Conservation (phyloP, 306 rosid genomes). For the Cicer bijugum region DNA sequence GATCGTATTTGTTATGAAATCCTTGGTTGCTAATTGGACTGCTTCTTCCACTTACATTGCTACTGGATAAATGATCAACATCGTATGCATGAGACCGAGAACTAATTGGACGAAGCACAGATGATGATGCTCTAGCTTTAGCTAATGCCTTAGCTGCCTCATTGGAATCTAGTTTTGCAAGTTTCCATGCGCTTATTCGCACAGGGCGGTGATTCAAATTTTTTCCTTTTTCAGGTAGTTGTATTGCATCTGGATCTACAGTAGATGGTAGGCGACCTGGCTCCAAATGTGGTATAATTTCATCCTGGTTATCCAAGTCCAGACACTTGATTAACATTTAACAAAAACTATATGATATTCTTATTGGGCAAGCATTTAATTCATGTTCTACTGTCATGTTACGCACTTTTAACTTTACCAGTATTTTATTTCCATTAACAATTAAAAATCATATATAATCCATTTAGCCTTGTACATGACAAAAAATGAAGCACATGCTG, state of each 20-base stretch:
- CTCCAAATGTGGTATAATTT: slow-evolving; percentile 84
- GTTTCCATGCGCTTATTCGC: slow-evolving; percentile 85
- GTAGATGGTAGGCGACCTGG: slow-evolving; percentile 85
- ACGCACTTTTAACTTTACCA: slow-evolving; percentile 4
- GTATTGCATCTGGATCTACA: slow-evolving; percentile 79
- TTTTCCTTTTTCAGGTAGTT: slow-evolving; percentile 63
- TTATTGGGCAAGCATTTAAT: slow-evolving; percentile 23
- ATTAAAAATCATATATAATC: slow-evolving; percentile 16
- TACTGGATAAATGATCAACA: slow-evolving; percentile 63
- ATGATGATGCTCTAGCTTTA: slow-evolving; percentile 91
- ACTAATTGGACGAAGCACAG: slow-evolving; percentile 75
- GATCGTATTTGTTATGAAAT: slow-evolving; percentile 55
- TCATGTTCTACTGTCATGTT: slow-evolving; percentile 4
- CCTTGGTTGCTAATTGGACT: slow-evolving; percentile 69
- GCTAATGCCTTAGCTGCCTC: slow-evolving; percentile 78
- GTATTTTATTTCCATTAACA: slow-evolving; percentile 9
- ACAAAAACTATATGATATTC: slow-evolving; percentile 19
- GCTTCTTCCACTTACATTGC: slow-evolving; percentile 81
- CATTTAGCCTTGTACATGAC: not conserved
- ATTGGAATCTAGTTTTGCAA: slow-evolving; percentile 77
- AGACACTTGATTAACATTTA: slow-evolving; percentile 40
- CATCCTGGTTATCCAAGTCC: slow-evolving; percentile 62
- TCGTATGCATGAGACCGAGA: slow-evolving; percentile 63
- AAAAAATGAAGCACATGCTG: slow-evolving; percentile 25
- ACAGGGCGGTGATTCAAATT: slow-evolving; percentile 61